Percentiles rank a stretch among this genome's conserved stretches.
phyloP scores from a whole-genome alignment of 805 yeast genomes.

The Lipomyces sp. region DNA sequence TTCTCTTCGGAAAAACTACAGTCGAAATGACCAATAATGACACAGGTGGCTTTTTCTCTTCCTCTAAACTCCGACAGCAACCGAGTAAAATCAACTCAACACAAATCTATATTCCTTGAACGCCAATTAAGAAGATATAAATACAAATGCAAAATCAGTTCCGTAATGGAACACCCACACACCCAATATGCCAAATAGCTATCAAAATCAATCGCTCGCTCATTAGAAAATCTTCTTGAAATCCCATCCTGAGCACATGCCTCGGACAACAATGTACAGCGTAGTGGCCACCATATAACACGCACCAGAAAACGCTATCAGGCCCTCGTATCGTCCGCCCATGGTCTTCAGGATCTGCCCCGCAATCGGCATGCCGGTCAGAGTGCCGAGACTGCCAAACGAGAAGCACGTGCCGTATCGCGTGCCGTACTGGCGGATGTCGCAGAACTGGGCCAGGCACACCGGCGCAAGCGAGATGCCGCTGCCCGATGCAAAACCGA shows the following conservation, averaged over 20 bases:
- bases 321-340: slow-evolving; percentile 34
- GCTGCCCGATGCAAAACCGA: slow-evolving; percentile 61
- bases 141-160: no score
- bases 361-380: slow-evolving; percentile 42
- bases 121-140: no score
- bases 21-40: no score
- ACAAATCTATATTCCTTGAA: no score
- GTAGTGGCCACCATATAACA: slow-evolving; percentile 34
- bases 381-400: slow-evolving; percentile 39
- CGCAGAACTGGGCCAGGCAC: slow-evolving; percentile 64
- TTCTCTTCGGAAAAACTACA: no score
- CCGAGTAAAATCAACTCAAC: no score
- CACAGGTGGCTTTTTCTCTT: no score
- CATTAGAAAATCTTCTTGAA: slow-evolving; percentile 10
- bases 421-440: slow-evolving; percentile 62
- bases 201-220: no score
- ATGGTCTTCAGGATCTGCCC: slow-evolving; percentile 36
- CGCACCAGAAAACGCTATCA: slow-evolving; percentile 37
- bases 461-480: slow-evolving; percentile 64
- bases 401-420: slow-evolving; percentile 66
- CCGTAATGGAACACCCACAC: no score
- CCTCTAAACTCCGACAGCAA: no score
- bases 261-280: slow-evolving; percentile 32
- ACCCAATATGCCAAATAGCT: no score
- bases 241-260: slow-evolving; percentile 33